Evolutionary conservation across 805 yeast species (phyloP).

Genomic region (Cyberlindnera xylosilytica): DNA sequence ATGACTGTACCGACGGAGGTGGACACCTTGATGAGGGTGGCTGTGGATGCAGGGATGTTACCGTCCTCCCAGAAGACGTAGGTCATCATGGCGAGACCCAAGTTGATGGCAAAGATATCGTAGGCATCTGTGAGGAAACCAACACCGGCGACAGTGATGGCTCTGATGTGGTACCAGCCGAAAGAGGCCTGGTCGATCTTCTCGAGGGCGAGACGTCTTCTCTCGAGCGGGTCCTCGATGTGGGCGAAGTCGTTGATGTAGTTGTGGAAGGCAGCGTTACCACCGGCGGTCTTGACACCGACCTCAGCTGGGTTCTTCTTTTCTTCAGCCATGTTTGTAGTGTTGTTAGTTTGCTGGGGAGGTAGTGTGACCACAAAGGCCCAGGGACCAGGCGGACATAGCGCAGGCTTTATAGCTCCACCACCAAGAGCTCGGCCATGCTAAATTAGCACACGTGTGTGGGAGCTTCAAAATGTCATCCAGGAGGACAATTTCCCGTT

Average conservation of each 20-base stretch:
- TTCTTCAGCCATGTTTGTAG: constrained; percentile 3
- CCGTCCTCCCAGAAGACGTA: constrained; percentile 69
- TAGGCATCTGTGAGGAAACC: constrained; percentile 93
- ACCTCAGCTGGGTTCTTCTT: constrained; percentile 27
- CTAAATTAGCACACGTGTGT: neutral
- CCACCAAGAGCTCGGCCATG: neutral
- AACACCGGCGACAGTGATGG: constrained; percentile 85
- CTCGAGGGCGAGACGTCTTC: constrained; percentile 82
- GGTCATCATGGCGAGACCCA: constrained; percentile 75
- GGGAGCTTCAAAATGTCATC: neutral
- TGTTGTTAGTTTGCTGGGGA: neutral
- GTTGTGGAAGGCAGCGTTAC: constrained; percentile 85
- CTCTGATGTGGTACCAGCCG: constrained; percentile 81
- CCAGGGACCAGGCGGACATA: no score
- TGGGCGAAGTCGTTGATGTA: constrained; percentile 76
- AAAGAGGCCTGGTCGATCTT: constrained; percentile 77
- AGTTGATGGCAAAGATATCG: constrained; percentile 86
- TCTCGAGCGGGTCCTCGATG: constrained; percentile 79
- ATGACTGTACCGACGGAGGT: constrained; percentile 93
- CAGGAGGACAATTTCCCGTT: no score
- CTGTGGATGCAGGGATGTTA: constrained; percentile 65
- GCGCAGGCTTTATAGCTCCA: neutral
- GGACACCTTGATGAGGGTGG: constrained; percentile 77
- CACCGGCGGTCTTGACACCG: constrained; percentile 53
- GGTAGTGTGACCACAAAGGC: no score